Conservation (phyloP, 2,329 filamentous ascomycete species). For the Tolypocladium ophioglossoides region DNA sequence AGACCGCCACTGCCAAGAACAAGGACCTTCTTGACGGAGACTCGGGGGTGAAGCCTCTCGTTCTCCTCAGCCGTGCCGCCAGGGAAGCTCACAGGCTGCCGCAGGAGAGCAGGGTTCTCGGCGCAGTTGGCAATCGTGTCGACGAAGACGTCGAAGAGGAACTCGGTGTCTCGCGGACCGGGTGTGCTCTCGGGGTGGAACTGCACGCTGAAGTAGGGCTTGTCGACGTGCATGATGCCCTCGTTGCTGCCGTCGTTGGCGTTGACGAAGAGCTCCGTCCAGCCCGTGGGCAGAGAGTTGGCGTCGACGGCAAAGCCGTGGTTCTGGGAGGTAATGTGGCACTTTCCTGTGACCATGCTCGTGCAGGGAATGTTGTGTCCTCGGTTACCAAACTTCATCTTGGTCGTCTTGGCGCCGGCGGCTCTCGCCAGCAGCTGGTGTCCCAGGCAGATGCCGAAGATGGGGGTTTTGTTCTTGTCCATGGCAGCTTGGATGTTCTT, state of each 20-base stretch:
- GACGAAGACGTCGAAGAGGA: constrained; percentile 94
- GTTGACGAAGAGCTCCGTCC: constrained; percentile 94
- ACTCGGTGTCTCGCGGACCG: constrained; percentile 90
- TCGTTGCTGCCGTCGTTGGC: constrained; percentile 98
- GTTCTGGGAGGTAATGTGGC: constrained; percentile 98
- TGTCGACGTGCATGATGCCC: constrained; percentile 78
- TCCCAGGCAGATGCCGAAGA: constrained; percentile 94
- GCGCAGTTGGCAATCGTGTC: constrained; percentile 67
- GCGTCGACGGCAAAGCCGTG: constrained; percentile 93
- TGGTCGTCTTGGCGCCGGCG: constrained; percentile 72
- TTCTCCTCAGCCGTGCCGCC: constrained; percentile 77
- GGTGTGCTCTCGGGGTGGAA: constrained; percentile 98
- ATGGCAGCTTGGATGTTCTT: constrained; percentile 69
- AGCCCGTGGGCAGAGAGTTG: constrained; percentile 61
- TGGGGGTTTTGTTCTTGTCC: constrained; percentile 68
- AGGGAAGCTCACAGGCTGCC: constrained; percentile 72
- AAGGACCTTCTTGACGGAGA: constrained; percentile 87
- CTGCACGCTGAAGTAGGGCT: constrained; percentile 97
- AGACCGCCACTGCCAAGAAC: constrained; percentile 90
- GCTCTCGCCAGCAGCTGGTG: constrained; percentile 88
- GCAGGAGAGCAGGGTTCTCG: constrained; percentile 54
- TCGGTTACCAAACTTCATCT: constrained; percentile 99
- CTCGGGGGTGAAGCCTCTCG: constrained; percentile 61
- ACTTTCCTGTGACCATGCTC: constrained; percentile 88
- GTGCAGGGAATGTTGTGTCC: constrained; percentile 98